Conservation (phyloP, 192 early-diverging fungal genomes). For the Dissophora ornata region DNA sequence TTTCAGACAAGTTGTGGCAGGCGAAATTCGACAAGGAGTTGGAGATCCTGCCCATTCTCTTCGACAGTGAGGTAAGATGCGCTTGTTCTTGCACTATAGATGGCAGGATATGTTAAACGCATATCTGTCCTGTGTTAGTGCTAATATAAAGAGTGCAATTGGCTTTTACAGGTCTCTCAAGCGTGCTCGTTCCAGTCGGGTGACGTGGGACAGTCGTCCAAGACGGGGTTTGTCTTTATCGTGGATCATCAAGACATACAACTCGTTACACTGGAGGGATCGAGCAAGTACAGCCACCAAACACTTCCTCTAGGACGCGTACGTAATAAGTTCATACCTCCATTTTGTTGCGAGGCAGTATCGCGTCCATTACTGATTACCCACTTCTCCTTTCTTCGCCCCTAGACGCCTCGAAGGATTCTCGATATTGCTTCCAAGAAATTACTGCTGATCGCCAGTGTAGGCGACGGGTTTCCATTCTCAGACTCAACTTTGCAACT, state of each 20-base stretch:
- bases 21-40: slow-evolving; percentile 2
- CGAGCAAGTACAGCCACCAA: slow-evolving; percentile 20
- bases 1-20: slow-evolving; percentile 42
- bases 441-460: slow-evolving; percentile 22
- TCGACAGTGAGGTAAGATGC: slow-evolving; percentile 33
- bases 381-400: background rate
- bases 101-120: too few relatives aligned
- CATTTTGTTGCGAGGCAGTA: too few relatives aligned
- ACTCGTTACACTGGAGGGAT: slow-evolving; percentile 17
- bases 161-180: slow-evolving; percentile 24
- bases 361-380: background rate
- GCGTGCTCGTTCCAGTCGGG: slow-evolving; percentile 26
- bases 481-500: slow-evolving; percentile 22
- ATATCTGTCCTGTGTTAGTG: too few relatives aligned
- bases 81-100: too few relatives aligned
- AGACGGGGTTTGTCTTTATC: slow-evolving; percentile 25
- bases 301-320: slow-evolving; percentile 22
- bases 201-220: background rate
- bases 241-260: slow-evolving; percentile 43
- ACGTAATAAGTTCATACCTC: too few relatives aligned
- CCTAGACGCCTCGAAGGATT: slow-evolving; percentile 40
- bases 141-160: too few relatives aligned
- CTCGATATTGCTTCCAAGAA: slow-evolving; percentile 36
- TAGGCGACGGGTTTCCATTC: slow-evolving; percentile 34
- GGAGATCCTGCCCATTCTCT: slow-evolving; percentile 29